These are phyloP conservation scores for Fonsecaea erecta DNA, from an alignment of 2,329 filamentous ascomycete species.

Conservation along the genomic window DNA sequence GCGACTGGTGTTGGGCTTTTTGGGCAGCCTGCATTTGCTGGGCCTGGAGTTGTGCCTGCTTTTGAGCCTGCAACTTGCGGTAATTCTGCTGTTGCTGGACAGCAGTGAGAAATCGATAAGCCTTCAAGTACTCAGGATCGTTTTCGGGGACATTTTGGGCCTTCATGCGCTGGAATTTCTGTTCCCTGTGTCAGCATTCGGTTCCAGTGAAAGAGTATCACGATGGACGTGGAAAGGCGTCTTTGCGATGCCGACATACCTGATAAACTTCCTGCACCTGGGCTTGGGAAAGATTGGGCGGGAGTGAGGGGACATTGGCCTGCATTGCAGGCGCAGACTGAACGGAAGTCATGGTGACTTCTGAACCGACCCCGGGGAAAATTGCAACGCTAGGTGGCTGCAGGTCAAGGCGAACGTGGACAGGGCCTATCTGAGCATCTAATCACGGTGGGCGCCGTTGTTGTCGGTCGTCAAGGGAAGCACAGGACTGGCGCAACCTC, in stretches of 20 bases:
- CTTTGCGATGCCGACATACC: slow-evolving; percentile 46
- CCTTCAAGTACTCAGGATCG: slow-evolving; percentile 87
- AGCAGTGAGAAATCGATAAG: slow-evolving; percentile 72
- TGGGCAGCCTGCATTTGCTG: background rate
- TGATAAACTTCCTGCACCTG: slow-evolving; percentile 74
- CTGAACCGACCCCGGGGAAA: slow-evolving; percentile 14
- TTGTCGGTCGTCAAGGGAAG: slow-evolving; percentile 15
- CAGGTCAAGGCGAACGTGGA: slow-evolving; percentile 21
- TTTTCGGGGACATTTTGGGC: slow-evolving; percentile 76
- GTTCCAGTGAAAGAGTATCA: slow-evolving; percentile 9
- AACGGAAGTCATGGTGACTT: slow-evolving; percentile 74
- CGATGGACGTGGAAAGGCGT: background rate
- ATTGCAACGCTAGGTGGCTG: slow-evolving; percentile 11
- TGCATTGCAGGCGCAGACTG: slow-evolving; percentile 73
- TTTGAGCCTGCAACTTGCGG: slow-evolving; percentile 56
- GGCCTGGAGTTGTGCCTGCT: slow-evolving; percentile 43
- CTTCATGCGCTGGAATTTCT: slow-evolving; percentile 93
- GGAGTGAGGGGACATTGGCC: slow-evolving; percentile 66
- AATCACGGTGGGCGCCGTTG: slow-evolving; percentile 4
- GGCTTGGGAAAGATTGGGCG: slow-evolving; percentile 72
- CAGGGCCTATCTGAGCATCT: slow-evolving; percentile 20
- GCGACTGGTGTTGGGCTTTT: slow-evolving; percentile 50
- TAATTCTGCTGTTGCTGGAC: slow-evolving; percentile 70
- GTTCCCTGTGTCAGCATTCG: slow-evolving; percentile 45
- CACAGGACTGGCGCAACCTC: slow-evolving; percentile 25